Evolutionary conservation across 2,329 filamentous ascomycete species (phyloP).

Genomic region (Sporothrix dimorphospora): DNA sequence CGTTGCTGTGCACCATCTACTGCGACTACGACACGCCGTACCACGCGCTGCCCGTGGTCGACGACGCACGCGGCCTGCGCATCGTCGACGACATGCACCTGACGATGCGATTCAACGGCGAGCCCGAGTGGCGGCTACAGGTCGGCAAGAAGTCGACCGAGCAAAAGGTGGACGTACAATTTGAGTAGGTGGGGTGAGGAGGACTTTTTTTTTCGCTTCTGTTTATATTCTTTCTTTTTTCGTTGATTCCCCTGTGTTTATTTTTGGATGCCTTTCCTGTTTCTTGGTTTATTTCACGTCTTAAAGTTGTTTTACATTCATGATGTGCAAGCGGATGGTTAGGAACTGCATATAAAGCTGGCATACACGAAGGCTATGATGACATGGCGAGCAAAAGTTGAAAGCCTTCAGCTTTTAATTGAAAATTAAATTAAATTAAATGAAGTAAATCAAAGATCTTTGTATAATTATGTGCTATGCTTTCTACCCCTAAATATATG

Average conservation of each 20-base stretch:
- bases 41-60: constrained; percentile 25
- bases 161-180: constrained; percentile 23
- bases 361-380: background rate
- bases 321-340: background rate
- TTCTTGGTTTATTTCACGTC: background rate
- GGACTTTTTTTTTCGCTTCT: background rate
- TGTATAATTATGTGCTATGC: background rate
- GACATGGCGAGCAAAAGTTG: background rate
- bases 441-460: background rate
- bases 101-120: constrained; percentile 30
- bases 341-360: constrained; percentile 1
- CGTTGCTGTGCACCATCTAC: constrained; percentile 24
- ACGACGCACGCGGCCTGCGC: constrained; percentile 15
- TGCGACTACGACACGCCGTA: constrained; percentile 30
- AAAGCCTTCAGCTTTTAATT: background rate
- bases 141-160: constrained; percentile 23
- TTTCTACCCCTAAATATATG: background rate
- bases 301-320: background rate
- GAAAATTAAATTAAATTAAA: background rate
- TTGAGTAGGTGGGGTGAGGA: constrained; percentile 6
- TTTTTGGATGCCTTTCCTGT: too few species aligned
- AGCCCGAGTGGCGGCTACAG: constrained; percentile 29
- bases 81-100: constrained; percentile 29
- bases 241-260: background rate
- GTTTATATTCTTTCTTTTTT: background rate